Evolutionary conservation across 805 yeast genomes (phyloP).

Genomic region (Yarrowia yakushimensis): DNA sequence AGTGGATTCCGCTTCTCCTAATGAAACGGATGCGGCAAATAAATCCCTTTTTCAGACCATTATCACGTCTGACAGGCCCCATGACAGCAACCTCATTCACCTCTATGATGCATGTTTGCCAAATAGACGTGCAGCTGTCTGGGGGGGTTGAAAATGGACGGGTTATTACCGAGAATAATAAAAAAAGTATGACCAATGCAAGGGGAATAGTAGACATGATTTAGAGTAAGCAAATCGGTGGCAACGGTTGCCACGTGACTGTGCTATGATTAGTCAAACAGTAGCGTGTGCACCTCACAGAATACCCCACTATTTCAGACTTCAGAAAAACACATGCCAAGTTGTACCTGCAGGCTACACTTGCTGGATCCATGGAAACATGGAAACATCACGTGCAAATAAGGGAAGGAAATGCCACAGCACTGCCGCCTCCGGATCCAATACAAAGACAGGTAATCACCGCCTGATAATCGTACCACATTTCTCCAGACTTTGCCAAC

Average conservation of each 20-base stretch:
- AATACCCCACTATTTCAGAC: neutral
- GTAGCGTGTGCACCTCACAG: neutral
- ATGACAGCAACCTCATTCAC: neutral
- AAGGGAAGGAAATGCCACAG: conserved; percentile 2
- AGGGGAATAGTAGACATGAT: neutral
- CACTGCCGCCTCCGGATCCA: neutral
- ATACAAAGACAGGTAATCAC: neutral
- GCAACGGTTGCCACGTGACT: neutral
- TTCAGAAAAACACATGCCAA: neutral
- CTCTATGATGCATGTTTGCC: neutral
- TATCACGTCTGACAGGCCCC: neutral
- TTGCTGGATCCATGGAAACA: too few relatives aligned
- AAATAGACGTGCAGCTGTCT: neutral
- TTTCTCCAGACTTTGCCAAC: neutral
- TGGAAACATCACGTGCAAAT: conserved; percentile 6
- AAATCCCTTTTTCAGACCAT: neutral
- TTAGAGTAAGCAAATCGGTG: neutral
- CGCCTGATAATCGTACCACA: conserved; percentile 14
- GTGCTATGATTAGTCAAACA: neutral
- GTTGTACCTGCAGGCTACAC: neutral
- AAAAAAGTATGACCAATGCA: neutral
- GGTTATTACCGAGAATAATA: neutral
- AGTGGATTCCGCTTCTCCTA: too few relatives aligned
- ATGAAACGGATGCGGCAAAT: neutral
- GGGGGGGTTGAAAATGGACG: neutral